Percentiles rank a stretch among this genome's conserved stretches.
Evolutionary conservation across 1,284 basidiomycete genomes (phyloP).

Genomic region (Marasmius tenuissimus): DNA sequence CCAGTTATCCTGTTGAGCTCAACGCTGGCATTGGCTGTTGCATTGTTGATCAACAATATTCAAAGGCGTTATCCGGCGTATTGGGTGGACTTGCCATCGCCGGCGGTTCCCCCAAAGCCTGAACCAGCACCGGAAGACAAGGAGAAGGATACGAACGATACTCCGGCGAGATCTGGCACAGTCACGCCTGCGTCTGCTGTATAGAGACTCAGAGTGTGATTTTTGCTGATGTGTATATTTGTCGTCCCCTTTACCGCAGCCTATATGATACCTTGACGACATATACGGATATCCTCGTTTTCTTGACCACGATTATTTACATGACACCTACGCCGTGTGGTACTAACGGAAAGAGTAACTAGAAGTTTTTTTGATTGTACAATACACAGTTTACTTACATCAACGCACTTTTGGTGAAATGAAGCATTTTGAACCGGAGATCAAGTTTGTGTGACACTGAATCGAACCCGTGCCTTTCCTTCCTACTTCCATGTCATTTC

Average conservation of each 20-base stretch:
- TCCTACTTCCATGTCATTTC: conserved; percentile 39
- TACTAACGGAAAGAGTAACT: too few relatives aligned
- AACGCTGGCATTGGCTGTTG: conserved; percentile 49
- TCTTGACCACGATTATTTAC: neutral
- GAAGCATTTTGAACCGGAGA: too few relatives aligned
- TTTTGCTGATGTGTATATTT: too few relatives aligned
- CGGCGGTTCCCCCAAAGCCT: neutral
- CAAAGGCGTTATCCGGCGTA: conserved; percentile 58
- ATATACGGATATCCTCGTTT: neutral
- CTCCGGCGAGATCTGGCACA: neutral
- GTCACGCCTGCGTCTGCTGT: too few relatives aligned
- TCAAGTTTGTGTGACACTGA: neutral
- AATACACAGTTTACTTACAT: too few relatives aligned
- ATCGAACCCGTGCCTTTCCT: neutral
- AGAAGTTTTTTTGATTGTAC: too few relatives aligned
- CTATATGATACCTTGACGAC: too few relatives aligned
- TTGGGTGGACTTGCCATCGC: conserved; percentile 40
- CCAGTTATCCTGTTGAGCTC: conserved; percentile 57
- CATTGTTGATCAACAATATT: conserved; percentile 57
- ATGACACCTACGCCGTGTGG: too few relatives aligned
- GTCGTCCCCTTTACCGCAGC: too few relatives aligned
- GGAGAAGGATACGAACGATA: neutral
- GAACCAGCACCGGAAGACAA: conserved; percentile 15
- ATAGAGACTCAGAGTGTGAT: too few relatives aligned
- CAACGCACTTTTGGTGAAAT: too few relatives aligned